phyloP scores from a whole-genome alignment of 345 rosid species.

The Pelargonium nanum region DNA sequence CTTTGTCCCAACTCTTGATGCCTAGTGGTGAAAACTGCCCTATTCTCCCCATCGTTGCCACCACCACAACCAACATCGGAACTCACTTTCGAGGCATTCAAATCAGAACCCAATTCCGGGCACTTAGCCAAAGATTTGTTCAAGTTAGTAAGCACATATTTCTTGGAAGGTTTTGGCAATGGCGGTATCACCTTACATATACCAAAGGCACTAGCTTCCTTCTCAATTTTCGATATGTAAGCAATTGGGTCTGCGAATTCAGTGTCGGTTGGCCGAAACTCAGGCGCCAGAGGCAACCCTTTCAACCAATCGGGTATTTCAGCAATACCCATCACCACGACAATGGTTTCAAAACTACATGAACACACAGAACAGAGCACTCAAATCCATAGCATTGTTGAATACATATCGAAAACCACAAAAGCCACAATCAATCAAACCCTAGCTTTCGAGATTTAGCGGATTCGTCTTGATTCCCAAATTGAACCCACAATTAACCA shows the following conservation, averaged over 20 bases:
- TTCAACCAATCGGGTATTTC: conserved; percentile 90
- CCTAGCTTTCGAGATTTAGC: background rate
- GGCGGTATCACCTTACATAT: conserved; percentile 97
- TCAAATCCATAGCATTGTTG: background rate
- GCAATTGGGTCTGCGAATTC: conserved; percentile 98
- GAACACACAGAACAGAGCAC: background rate
- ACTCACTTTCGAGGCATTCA: conserved; percentile 20
- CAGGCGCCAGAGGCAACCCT: conserved; percentile 81
- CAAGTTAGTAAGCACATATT: conserved; percentile 66
- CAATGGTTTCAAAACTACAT: background rate
- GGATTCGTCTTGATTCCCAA: background rate
- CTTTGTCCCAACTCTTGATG: conserved; percentile 88
- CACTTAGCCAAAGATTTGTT: conserved; percentile 67
- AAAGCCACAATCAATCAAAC: background rate
- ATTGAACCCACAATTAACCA: background rate
- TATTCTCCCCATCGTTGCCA: conserved; percentile 32
- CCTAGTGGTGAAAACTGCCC: conserved; percentile 91
- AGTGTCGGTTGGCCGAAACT: conserved; percentile 86
- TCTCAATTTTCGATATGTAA: conserved; percentile 92
- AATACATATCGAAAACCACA: background rate
- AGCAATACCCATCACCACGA: conserved; percentile 55
- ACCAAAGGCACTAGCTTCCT: conserved; percentile 85
- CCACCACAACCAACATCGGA: conserved; percentile 10
- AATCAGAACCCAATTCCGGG: conserved; percentile 57
- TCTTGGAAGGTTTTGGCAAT: conserved; percentile 81